A percentile compares a stretch with the other conserved stretches of the same genome.
Conservation (phyloP, 805 yeast species). For the Lipomyces yamadae region DNA sequence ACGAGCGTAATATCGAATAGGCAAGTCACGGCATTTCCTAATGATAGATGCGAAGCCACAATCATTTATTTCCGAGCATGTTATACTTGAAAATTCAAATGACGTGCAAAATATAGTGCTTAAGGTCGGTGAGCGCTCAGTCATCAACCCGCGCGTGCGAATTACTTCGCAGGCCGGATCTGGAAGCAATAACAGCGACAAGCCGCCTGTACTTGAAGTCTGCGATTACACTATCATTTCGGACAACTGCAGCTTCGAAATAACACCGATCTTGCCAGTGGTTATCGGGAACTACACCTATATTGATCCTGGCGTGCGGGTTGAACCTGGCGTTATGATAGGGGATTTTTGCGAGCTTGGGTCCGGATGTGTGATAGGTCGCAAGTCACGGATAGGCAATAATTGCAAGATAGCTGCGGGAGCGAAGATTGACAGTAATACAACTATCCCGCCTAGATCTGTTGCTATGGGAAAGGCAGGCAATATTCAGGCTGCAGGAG, state of each 20-base stretch:
- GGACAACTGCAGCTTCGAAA: slow-evolving; percentile 15
- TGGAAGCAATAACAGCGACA: neutral
- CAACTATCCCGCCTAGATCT: slow-evolving; percentile 8
- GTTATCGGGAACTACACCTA: slow-evolving; percentile 18
- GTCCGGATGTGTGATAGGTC: slow-evolving; percentile 11
- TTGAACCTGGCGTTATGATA: slow-evolving; percentile 15
- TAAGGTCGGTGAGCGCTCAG: slow-evolving; percentile 19
- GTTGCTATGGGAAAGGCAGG: slow-evolving; percentile 6
- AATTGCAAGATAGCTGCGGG: slow-evolving; percentile 24
- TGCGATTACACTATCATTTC: slow-evolving; percentile 27
- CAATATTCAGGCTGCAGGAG: slow-evolving; percentile 10
- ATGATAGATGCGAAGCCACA: slow-evolving; percentile 22
- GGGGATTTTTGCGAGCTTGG: slow-evolving; percentile 25
- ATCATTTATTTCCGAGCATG: slow-evolving; percentile 28
- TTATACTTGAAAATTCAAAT: slow-evolving; percentile 12
- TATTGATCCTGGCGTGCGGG: slow-evolving; percentile 22
- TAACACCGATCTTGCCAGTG: neutral
- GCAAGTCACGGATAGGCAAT: slow-evolving; percentile 22
- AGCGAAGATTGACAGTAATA: slow-evolving; percentile 9
- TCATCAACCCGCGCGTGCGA: slow-evolving; percentile 23
- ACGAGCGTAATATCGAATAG: neutral
- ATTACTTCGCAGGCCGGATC: neutral
- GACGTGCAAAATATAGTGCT: slow-evolving; percentile 5
- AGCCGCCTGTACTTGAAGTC: neutral
- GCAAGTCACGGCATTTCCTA: neutral